These are phyloP conservation scores for Eucalyptus shirleyi DNA, from an alignment of 345 rosid genomes.

Conservation along the genomic window DNA sequence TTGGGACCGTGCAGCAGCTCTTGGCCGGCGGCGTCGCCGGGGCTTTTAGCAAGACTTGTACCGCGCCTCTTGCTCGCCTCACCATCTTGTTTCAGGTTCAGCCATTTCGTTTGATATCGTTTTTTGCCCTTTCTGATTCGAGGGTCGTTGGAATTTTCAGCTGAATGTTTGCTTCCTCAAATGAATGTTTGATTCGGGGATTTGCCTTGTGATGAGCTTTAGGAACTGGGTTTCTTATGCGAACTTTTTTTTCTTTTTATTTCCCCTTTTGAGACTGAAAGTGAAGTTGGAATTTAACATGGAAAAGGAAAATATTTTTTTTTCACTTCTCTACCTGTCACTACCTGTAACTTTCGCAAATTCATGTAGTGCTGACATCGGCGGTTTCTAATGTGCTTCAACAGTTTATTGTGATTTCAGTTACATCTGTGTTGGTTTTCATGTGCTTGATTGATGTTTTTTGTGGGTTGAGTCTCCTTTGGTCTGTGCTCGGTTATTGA, in stretches of 20 bases:
- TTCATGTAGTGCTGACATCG: not conserved
- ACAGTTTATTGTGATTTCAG: not conserved
- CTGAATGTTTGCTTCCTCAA: not conserved
- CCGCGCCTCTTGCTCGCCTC: conserved; percentile 96
- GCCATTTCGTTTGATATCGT: not conserved
- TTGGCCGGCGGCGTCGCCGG: conserved; percentile 94
- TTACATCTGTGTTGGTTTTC: not conserved
- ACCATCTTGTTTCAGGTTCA: conserved; percentile 89
- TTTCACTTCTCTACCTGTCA: not conserved
- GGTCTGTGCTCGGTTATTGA: not conserved
- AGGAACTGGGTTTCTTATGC: not conserved
- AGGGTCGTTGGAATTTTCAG: not conserved
- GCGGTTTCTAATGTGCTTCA: not conserved
- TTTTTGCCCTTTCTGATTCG: not conserved
- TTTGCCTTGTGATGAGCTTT: not conserved
- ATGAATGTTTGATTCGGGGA: not conserved
- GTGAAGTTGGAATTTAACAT: not conserved
- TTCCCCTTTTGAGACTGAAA: not conserved
- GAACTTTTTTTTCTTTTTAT: not conserved
- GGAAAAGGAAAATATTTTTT: not conserved
- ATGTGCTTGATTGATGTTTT: not conserved
- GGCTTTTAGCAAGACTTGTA: conserved; percentile 93
- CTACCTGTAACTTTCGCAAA: not conserved
- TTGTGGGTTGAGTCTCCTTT: not conserved
- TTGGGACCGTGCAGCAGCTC: conserved; percentile 38